Percentiles rank a stretch among this genome's conserved stretches.
These are phyloP conservation scores for Barnettozyma wickerhamii DNA, from an alignment of 805 yeast genomes.

Conservation along the genomic window DNA sequence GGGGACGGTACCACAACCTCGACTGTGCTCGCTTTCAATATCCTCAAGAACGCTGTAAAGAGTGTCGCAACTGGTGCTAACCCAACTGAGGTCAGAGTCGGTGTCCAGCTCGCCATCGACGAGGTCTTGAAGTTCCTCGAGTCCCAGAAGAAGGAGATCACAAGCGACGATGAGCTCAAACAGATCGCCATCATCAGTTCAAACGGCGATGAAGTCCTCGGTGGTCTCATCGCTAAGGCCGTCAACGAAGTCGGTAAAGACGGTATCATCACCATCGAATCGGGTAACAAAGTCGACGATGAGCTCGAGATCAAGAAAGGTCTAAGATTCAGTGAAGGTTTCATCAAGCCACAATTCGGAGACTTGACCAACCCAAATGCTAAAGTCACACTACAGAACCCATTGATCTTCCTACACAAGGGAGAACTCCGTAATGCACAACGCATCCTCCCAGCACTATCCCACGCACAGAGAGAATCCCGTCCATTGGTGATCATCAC, in stretches of 20 bases:
- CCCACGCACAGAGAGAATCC: constrained; percentile 86
- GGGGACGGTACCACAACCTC: constrained; percentile 99
- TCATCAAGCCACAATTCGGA: constrained; percentile 89
- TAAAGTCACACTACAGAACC: constrained; percentile 94
- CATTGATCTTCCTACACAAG: constrained; percentile 61
- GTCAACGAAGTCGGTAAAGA: constrained; percentile 99
- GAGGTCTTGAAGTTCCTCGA: constrained; percentile 84
- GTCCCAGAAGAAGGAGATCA: constrained; percentile 84
- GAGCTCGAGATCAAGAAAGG: constrained; percentile 97
- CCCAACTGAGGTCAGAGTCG: constrained; percentile 97
- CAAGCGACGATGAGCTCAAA: constrained; percentile 91
- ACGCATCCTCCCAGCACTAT: constrained; percentile 84
- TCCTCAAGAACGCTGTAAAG: constrained; percentile 91
- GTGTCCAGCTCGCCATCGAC: constrained; percentile 95
- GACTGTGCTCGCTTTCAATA: constrained; percentile 92
- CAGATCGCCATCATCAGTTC: constrained; percentile 98
- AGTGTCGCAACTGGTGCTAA: constrained; percentile 98
- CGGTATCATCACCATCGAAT: constrained; percentile 97
- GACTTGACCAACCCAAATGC: constrained; percentile 76
- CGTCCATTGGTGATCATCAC: constrained; percentile 92
- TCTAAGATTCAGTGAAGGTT: constrained; percentile 97
- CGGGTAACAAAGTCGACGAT: constrained; percentile 95
- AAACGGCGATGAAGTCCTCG: constrained; percentile 92
- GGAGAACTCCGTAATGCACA: constrained; percentile 21
- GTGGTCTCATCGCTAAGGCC: constrained; percentile 85